Evolutionary conservation across 2,329 filamentous ascomycete species (phyloP).

Genomic region (Fusarium coicis): DNA sequence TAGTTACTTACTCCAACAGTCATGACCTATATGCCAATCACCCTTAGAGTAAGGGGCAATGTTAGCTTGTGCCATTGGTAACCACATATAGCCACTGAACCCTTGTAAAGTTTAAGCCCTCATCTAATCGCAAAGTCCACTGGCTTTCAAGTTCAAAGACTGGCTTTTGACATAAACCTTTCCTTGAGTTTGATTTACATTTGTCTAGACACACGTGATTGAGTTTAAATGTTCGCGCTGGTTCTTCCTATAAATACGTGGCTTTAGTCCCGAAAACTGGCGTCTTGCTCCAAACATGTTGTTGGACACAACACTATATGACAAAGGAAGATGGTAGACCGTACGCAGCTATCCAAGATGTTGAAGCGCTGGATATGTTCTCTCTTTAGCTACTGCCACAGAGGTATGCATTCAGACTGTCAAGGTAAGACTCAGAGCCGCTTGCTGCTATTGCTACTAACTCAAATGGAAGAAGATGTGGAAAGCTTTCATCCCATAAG

Average conservation of each 20-base stretch:
- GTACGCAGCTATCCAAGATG: neutral
- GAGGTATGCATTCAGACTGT: neutral
- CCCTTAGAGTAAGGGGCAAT: too few species aligned
- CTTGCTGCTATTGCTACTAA: neutral
- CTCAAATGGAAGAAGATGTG: neutral
- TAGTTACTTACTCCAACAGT: too few species aligned
- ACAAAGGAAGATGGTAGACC: neutral
- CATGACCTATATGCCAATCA: too few species aligned
- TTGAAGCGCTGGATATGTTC: neutral
- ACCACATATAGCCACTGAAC: neutral
- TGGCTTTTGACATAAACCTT: neutral
- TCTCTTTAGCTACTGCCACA: neutral
- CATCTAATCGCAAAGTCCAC: neutral
- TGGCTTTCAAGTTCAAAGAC: neutral
- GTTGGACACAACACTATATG: neutral
- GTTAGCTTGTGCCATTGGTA: neutral
- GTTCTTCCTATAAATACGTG: neutral
- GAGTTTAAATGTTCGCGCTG: neutral
- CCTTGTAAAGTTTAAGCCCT: neutral
- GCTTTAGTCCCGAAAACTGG: neutral
- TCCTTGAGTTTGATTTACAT: rapidly evolving
- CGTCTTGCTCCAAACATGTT: neutral
- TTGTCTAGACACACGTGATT: neutral
- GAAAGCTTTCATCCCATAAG: neutral
- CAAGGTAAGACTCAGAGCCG: neutral